Base-by-base conservation (phyloP, 176 grass and related monocot species). In the Carex littledalei region DNA sequence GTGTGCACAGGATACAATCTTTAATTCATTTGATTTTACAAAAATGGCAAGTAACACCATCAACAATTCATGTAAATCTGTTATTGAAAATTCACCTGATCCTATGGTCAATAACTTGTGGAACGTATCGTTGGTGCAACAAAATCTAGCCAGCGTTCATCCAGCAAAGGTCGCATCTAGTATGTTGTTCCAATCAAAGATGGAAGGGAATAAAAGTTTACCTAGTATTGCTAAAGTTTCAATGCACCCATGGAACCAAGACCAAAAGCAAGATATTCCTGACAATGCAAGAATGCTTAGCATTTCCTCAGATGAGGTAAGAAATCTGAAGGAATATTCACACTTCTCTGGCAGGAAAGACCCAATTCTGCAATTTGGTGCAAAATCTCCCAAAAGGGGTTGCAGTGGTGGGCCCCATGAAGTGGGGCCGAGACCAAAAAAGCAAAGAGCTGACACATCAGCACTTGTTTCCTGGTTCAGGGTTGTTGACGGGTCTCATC, bases 381-480 rank as follows among this genome's bases (percentile, higher is more conserved):
- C 68, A 72, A 18, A 16, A 41, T 49, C 68, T 21, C 68, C 39
- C 17, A 72, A 72, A 72, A 72, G 68, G 39, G 39, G 68, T 45
- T 72, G 39, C 34, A 2, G 11, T 72, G 54, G 15, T 26, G 75
- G 81, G 20, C 64, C 6, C 22, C 43, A 8, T 11, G 65, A 56
- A 20, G 15, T 75, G 31, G 49, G 26, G 56, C 10, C 21, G 54
- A 85, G 75, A 81, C 67, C 43, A 77, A 89, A 83, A 67, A 89
- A 68, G 56, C 56, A 84, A 43, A 89, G 86, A 82, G 67, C 26
- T 78, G 67, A 54, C 10, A 39, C 45, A 26, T 15, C 67, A 67
- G 21, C 63, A 35, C 75, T 39, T 68, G 3, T 89, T 41, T 80
- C 84, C 16, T 89, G 87, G 87, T 68, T 53, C 65, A 89, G 63